Percentiles rank a stretch among this genome's conserved stretches.
phyloP scores from a whole-genome alignment of 2,329 filamentous ascomycete genomes.

The Colletotrichum sp. region DNA sequence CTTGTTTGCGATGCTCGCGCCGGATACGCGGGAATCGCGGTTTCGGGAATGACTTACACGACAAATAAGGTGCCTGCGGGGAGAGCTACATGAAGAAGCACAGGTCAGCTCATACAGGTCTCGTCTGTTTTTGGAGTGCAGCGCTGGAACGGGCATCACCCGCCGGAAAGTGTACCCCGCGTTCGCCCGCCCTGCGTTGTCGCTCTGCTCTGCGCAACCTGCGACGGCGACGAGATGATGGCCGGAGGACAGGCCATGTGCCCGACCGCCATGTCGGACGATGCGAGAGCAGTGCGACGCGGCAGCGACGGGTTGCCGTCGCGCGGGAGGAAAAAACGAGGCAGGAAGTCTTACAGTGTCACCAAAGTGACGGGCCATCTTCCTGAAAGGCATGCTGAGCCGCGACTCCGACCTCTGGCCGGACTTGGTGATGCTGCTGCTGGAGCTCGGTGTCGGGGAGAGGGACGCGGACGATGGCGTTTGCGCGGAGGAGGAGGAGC shows the following conservation, averaged over 20 bases:
- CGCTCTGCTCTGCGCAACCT: neutral
- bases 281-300: neutral
- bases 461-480: neutral
- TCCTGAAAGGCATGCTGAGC: slow-evolving; percentile 32
- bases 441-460: neutral
- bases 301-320: neutral
- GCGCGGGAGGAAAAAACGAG: slow-evolving; percentile 8
- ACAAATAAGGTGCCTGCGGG: slow-evolving; percentile 47
- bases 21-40: neutral
- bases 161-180: neutral
- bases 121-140: neutral
- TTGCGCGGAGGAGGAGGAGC: neutral
- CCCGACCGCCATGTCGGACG: neutral
- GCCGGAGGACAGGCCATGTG: neutral
- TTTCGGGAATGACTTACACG: slow-evolving; percentile 42
- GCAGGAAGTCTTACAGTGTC: slow-evolving; percentile 43
- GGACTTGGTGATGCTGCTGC: slow-evolving; percentile 7
- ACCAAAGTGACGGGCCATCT: slow-evolving; percentile 52
- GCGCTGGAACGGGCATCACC: slow-evolving; percentile 2
- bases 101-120: slow-evolving; percentile 18
- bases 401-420: slow-evolving; percentile 21
- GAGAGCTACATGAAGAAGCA: slow-evolving; percentile 30
- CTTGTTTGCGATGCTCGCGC: too few species aligned
- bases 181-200: neutral
- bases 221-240: neutral